These are phyloP conservation scores for Miscanthus lutarioriparius DNA, from an alignment of 176 grass and related monocot genomes.

Conservation along the genomic window DNA sequence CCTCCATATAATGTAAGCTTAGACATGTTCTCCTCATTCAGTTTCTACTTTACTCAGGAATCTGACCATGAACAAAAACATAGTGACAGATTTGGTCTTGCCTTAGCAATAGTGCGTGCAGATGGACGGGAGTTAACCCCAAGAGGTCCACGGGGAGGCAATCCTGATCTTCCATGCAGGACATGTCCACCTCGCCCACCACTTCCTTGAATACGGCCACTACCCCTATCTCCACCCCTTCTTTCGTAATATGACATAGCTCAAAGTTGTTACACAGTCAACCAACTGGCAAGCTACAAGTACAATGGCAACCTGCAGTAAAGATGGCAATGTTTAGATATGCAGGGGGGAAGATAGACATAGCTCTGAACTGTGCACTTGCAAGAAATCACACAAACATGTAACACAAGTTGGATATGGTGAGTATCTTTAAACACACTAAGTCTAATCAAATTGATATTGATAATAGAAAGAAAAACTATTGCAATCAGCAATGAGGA, in stretches of 20 bases:
- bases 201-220: slow-evolving; percentile 58
- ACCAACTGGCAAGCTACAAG: slow-evolving; percentile 3
- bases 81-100: slow-evolving; percentile 75
- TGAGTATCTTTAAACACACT: not conserved
- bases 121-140: slow-evolving; percentile 80
- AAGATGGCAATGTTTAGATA: not conserved
- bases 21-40: slow-evolving; percentile 39
- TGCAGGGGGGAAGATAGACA: not conserved
- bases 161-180: slow-evolving; percentile 60
- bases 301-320: slow-evolving; percentile 40
- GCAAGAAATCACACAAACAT: slow-evolving; percentile 12
- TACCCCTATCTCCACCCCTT: slow-evolving; percentile 62
- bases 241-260: slow-evolving; percentile 66
- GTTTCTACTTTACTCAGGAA: slow-evolving; percentile 58
- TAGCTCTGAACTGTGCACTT: not conserved
- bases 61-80: slow-evolving; percentile 70
- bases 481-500: not conserved
- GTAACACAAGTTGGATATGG: not conserved
- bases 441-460: not conserved
- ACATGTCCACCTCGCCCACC: slow-evolving; percentile 64
- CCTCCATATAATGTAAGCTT: slow-evolving; percentile 28
- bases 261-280: slow-evolving; percentile 33
- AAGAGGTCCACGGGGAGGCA: slow-evolving; percentile 70
- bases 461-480: not conserved
- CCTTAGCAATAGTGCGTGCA: slow-evolving; percentile 89